Evolutionary conservation across 1,284 basidiomycete species (phyloP).

Genomic region (Ceratobasidium sp.): DNA sequence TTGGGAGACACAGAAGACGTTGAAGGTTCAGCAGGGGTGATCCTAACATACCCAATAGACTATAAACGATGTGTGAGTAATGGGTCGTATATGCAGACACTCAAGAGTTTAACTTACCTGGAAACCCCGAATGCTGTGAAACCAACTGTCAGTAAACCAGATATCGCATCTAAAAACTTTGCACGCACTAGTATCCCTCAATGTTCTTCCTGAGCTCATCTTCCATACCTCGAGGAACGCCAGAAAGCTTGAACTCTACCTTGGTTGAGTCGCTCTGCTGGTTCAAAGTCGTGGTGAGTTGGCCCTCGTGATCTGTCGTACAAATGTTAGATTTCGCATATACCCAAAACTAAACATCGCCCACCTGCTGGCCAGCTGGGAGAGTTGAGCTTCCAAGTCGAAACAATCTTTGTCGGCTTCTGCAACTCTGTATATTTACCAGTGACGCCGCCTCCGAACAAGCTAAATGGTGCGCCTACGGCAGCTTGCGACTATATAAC

Average conservation of each 20-base stretch:
- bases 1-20: slow-evolving; percentile 6
- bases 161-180: background rate
- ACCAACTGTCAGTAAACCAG: background rate
- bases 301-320: slow-evolving; percentile 78
- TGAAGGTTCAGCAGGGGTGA: slow-evolving; percentile 15
- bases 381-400: slow-evolving; percentile 89
- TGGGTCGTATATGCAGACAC: background rate
- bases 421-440: slow-evolving; percentile 87
- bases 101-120: slow-evolving; percentile 15
- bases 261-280: slow-evolving; percentile 89
- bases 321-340: slow-evolving; percentile 35
- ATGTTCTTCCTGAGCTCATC: slow-evolving; percentile 85
- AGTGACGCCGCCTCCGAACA: slow-evolving; percentile 91
- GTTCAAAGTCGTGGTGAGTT: slow-evolving; percentile 82
- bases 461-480: slow-evolving; percentile 52
- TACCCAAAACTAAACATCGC: slow-evolving; percentile 48
- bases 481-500: slow-evolving; percentile 45
- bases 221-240: slow-evolving; percentile 89
- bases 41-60: slow-evolving; percentile 44
- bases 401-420: slow-evolving; percentile 83
- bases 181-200: slow-evolving; percentile 73
- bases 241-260: slow-evolving; percentile 77
- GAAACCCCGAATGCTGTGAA: slow-evolving; percentile 41
- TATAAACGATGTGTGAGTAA: slow-evolving; percentile 9
- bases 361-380: slow-evolving; percentile 90